Base-by-base conservation (phyloP, 1,284 basidiomycete genomes). In the Acaromyces ingoldii region DNA sequence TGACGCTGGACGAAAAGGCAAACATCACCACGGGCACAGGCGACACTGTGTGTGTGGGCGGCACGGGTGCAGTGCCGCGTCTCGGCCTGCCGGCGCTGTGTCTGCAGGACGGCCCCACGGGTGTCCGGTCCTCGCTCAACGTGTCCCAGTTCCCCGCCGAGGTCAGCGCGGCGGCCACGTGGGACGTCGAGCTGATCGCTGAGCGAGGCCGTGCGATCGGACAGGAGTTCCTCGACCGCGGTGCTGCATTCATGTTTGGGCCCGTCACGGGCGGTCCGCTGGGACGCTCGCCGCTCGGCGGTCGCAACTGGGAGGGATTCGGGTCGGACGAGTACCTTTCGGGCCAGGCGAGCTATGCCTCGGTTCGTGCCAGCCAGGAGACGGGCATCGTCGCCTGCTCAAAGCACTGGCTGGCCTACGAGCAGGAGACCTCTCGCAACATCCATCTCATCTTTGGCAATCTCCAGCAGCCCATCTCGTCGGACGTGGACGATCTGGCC, bases 131-230 rank as follows among this genome's bases (percentile, higher is more conserved):
- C 17, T 52, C 62, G 4, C 62, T 65, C 42, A 62, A 57, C 30
- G 54, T 81, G 80, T 68, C 70, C 10, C 58, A 57, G 4, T 88
- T 88, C 76, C 85, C 86, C 6, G 81, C 85, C 19, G 86, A 80
- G 10, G 83, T 88, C 76, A 88, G 87, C 66, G 81, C 80, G 6
- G 86, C 84, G 4, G 79, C 85, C 11, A 86, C 86, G 2, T 82
- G 78, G 75, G 85, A 86, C 70, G 82, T 84, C 43, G 81, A 82
- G 10, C 78, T 91, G 30, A 84, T 90, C 39, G 84, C 86, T 55
- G 74, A 79, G n/a, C 83, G 89, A 28, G 89, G 87, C n/a, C 65
- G 81, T 7, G 85, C 82, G 49, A 85, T 91, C 82, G 89, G 88
- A 28, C 70, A 79, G 41, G 89, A 93, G 76, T 84, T 86, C 76